Evolutionary conservation across 371 early-diverging fungal species (phyloP), one percentile per base, ranked within the genome.

Genomic region (Mucor velutinosus): DNA sequence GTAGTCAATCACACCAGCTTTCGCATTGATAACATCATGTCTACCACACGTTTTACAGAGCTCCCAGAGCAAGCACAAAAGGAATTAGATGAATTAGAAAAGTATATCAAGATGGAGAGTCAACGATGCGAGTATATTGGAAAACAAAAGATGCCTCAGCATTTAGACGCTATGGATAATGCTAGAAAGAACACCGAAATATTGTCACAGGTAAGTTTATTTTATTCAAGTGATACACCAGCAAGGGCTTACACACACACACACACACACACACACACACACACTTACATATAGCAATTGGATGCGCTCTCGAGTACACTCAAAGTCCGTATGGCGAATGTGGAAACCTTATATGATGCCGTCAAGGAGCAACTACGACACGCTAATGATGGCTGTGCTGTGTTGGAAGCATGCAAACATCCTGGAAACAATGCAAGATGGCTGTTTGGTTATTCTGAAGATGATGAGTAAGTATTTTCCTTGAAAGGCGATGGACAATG

Each of bases 251-350:
- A 0, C 29, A 21, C 51, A 60, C n/a, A n/a, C n/a, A n/a, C n/a
- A n/a, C n/a, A n/a, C n/a, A n/a, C n/a, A n/a, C n/a, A n/a, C n/a
- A n/a, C n/a, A n/a, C n/a, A n/a, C n/a, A n/a, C n/a, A n/a, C n/a
- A n/a, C n/a, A n/a, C n/a, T n/a, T n/a, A n/a, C n/a, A n/a, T n/a
- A 49, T 71, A 82, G 80, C 71, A 80, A 79, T 58, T 78, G 59
- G 79, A 73, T 45, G 76, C 79, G 4, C 58, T 83, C 7, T 59
- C 75, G 21, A 76, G 71, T 49, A 72, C 73, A 21, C 56, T 83
- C 17, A 68, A 76, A 25, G 63, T 63, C 23, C 71, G 77, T 49
- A 58, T 70, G 49, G 72, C 77, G 49, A 58, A 69, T 0, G 67
- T 71, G 17, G 75, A 74, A 25, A 45, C 60, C 0, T 62, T 83